Evolutionary conservation across 1,139 yeast species (phyloP).

Genomic region (Ogataea hybrid): DNA sequence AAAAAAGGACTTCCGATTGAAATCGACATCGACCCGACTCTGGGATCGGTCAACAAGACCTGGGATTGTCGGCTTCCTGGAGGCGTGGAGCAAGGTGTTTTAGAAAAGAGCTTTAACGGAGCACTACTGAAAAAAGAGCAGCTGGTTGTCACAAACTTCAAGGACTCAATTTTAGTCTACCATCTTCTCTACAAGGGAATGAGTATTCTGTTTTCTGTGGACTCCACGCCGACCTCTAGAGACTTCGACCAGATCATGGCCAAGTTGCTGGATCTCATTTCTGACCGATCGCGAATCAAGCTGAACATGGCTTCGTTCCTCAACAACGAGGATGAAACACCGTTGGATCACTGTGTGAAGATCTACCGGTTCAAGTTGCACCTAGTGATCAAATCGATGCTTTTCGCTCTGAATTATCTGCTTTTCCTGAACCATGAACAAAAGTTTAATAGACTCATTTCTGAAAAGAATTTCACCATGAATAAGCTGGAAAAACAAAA

Average conservation of each 20-base stretch:
- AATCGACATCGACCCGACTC: slow-evolving; percentile 32
- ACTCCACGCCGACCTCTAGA: slow-evolving; percentile 34
- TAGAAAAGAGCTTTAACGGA: slow-evolving; percentile 32
- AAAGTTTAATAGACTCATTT: slow-evolving; percentile 31
- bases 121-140: slow-evolving; percentile 34
- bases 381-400: slow-evolving; percentile 42
- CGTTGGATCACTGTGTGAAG: slow-evolving; percentile 26
- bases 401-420: slow-evolving; percentile 46
- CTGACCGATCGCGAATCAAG: slow-evolving; percentile 34
- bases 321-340: slow-evolving; percentile 20
- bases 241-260: slow-evolving; percentile 31
- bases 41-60: slow-evolving; percentile 29
- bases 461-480: slow-evolving; percentile 28
- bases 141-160: slow-evolving; percentile 35
- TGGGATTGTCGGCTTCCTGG: slow-evolving; percentile 38
- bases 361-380: slow-evolving; percentile 31
- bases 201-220: slow-evolving; percentile 34
- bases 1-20: slow-evolving; percentile 35
- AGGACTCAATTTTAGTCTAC: slow-evolving; percentile 36
- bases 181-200: slow-evolving; percentile 35
- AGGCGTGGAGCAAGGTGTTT: slow-evolving; percentile 33
- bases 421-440: slow-evolving; percentile 46
- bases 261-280: slow-evolving; percentile 28
- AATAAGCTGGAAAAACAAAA: slow-evolving; percentile 31
- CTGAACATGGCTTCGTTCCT: slow-evolving; percentile 26